Evolutionary conservation across 495 filamentous ascomycete species (phyloP).

Genomic region (Astrocystis sublimbata): DNA sequence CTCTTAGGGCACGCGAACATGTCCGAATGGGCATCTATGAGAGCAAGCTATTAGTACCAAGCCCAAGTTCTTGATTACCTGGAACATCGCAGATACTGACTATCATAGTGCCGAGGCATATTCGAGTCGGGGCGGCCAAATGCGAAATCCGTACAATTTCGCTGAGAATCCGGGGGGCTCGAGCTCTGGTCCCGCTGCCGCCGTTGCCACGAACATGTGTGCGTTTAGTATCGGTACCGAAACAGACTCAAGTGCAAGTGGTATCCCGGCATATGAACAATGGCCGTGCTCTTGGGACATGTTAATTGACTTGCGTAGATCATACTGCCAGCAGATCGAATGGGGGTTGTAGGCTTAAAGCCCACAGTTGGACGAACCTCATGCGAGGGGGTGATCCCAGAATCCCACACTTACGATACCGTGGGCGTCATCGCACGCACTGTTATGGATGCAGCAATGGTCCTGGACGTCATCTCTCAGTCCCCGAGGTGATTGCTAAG

Average conservation of each 20-base stretch:
- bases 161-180: slow-evolving; percentile 68
- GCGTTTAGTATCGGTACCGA: slow-evolving; percentile 70
- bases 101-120: slow-evolving; percentile 59
- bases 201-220: slow-evolving; percentile 62
- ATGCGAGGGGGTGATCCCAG: slow-evolving; percentile 64
- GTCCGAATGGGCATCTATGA: slow-evolving; percentile 65
- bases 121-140: slow-evolving; percentile 65
- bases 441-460: slow-evolving; percentile 65
- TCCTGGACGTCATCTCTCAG: slow-evolving; percentile 67
- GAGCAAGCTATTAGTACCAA: slow-evolving; percentile 28
- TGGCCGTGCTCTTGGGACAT: background rate
- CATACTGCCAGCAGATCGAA: slow-evolving; percentile 61
- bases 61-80: background rate
- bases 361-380: slow-evolving; percentile 67
- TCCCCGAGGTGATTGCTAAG: slow-evolving; percentile 28
- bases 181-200: slow-evolving; percentile 62
- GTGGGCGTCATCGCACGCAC: slow-evolving; percentile 67
- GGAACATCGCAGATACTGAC: background rate
- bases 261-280: background rate
- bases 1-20: slow-evolving; percentile 69
- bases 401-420: slow-evolving; percentile 65
- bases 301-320: background rate
- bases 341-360: slow-evolving; percentile 67
- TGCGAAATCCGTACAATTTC: slow-evolving; percentile 66
- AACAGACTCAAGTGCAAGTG: slow-evolving; percentile 64